phyloP scores from a whole-genome alignment of 306 rosid species.

The Trifolium dubium region DNA sequence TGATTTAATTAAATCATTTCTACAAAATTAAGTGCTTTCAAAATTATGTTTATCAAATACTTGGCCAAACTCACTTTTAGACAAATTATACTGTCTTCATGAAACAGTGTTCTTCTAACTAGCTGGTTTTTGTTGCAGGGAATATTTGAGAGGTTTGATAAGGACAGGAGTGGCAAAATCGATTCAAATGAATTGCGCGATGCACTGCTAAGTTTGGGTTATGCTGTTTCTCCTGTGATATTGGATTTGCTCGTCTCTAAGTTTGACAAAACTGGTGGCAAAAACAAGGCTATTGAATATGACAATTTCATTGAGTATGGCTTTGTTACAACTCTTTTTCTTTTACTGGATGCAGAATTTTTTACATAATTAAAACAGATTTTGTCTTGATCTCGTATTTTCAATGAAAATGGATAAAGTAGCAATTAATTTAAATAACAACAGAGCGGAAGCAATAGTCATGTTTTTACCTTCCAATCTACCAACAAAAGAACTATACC shows the following conservation, averaged over 20 bases:
- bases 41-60: slow-evolving; percentile 2
- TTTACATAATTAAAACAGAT: slow-evolving; percentile 14
- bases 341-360: background rate
- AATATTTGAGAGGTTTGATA: slow-evolving; percentile 83
- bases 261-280: slow-evolving; percentile 93
- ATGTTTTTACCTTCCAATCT: background rate
- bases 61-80: background rate
- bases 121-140: slow-evolving; percentile 49
- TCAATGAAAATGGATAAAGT: background rate
- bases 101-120: slow-evolving; percentile 5
- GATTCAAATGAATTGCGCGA: slow-evolving; percentile 80
- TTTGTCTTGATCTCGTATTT: background rate
- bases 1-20: background rate
- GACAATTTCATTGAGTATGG: slow-evolving; percentile 93
- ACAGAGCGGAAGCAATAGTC: background rate
- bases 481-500: background rate
- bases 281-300: slow-evolving; percentile 78
- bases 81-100: background rate
- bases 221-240: slow-evolving; percentile 73
- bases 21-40: background rate
- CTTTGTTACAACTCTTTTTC: slow-evolving; percentile 14
- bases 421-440: background rate
- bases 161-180: slow-evolving; percentile 90
- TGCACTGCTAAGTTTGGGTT: slow-evolving; percentile 86
- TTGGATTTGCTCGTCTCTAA: slow-evolving; percentile 90